A percentile compares a stretch with the other conserved stretches of the same genome.
These are phyloP conservation scores for Euphrasia arctica DNA, from an alignment of 305 asterid genomes.

Conservation along the genomic window DNA sequence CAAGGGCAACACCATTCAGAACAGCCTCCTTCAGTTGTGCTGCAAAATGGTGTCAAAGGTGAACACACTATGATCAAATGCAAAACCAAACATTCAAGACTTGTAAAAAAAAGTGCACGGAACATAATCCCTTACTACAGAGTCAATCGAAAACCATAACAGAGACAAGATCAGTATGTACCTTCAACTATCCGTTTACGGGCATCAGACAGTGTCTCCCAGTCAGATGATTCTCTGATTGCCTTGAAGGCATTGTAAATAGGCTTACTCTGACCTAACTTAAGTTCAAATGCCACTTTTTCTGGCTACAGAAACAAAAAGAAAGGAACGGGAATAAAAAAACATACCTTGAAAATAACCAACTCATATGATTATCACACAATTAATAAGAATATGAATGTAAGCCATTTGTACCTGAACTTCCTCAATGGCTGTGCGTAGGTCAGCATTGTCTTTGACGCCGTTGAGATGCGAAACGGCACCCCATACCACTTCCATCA, in stretches of 20 bases:
- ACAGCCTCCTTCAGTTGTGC: slow-evolving; percentile 92
- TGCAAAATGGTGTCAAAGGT: slow-evolving; percentile 38
- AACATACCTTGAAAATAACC: slow-evolving; percentile 22
- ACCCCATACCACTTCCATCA: too few relatives aligned
- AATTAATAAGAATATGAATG: slow-evolving; percentile 4
- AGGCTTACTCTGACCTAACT: slow-evolving; percentile 90
- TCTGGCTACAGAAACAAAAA: slow-evolving; percentile 52
- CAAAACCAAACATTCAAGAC: slow-evolving; percentile 11
- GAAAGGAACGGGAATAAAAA: background rate
- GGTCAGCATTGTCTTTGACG: slow-evolving; percentile 52
- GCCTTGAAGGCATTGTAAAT: slow-evolving; percentile 83
- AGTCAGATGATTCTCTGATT: slow-evolving; percentile 69
- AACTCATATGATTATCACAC: background rate
- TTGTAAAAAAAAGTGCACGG: too few relatives aligned
- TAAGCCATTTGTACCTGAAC: slow-evolving; percentile 59
- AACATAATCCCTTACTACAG: too few relatives aligned
- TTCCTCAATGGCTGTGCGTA: slow-evolving; percentile 95
- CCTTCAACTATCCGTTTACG: slow-evolving; percentile 93
- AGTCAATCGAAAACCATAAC: too few relatives aligned
- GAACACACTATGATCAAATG: slow-evolving; percentile 17
- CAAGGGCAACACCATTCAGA: slow-evolving; percentile 87
- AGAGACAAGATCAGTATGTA: slow-evolving; percentile 24
- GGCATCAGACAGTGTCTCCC: slow-evolving; percentile 77
- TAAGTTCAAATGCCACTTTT: slow-evolving; percentile 83
- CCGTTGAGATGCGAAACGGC: too few relatives aligned